These are phyloP conservation scores for Cystofilobasidium macerans DNA, from an alignment of 768 basidiomycete genomes.

Conservation along the genomic window DNA sequence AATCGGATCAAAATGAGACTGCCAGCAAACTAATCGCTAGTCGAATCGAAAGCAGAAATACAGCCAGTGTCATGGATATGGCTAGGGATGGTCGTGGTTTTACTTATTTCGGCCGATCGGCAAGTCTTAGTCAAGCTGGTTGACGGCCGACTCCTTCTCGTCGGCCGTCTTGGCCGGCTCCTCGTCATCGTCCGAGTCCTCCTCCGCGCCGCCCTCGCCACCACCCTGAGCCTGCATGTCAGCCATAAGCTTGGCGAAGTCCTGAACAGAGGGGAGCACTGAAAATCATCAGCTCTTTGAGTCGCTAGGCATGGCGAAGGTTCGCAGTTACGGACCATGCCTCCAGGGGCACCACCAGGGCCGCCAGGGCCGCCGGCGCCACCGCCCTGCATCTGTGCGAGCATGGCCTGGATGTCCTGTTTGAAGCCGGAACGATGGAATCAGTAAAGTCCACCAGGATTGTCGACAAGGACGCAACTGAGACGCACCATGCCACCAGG, in stretches of 20 bases:
- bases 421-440: too few species aligned
- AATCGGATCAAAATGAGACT: background rate
- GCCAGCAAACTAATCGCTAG: too few species aligned
- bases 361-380: too few species aligned
- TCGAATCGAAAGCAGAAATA: too few species aligned
- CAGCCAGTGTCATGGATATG: too few species aligned
- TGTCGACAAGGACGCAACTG: too few species aligned
- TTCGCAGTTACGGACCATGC: conserved; percentile 18
- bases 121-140: background rate
- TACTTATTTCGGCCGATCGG: too few species aligned
- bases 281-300: background rate
- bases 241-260: conserved; percentile 35
- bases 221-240: conserved; percentile 30
- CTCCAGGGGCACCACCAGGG: conserved; percentile 22
- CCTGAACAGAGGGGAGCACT: background rate
- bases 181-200: conserved; percentile 29
- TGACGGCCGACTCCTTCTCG: conserved; percentile 10
- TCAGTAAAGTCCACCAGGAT: too few species aligned
- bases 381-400: too few species aligned
- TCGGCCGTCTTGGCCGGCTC: conserved; percentile 18
- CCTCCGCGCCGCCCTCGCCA: conserved; percentile 29
- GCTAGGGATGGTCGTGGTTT: too few species aligned
- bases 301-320: background rate
- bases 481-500: too few species aligned
- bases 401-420: too few species aligned